phyloP scores from a whole-genome alignment of 2,329 filamentous ascomycete genomes.

The Cladosporium sp. region DNA sequence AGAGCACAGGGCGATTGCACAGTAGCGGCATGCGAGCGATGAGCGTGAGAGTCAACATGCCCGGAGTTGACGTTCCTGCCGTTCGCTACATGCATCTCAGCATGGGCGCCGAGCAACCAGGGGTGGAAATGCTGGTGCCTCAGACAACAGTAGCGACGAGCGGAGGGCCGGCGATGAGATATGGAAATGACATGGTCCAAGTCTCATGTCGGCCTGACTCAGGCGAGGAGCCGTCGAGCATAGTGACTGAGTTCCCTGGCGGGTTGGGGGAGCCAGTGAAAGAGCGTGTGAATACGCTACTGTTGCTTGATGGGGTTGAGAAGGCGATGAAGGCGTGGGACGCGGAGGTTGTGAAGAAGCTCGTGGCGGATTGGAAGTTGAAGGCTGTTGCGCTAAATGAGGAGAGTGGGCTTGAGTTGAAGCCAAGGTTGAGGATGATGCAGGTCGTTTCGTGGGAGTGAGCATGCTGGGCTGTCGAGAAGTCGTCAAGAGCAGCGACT shows the following conservation, averaged over 20 bases:
- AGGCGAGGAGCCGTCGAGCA: background rate
- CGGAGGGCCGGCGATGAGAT: background rate
- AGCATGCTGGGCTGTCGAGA: background rate
- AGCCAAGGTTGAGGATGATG: slow-evolving; percentile 8
- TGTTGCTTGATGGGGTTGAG: slow-evolving; percentile 3
- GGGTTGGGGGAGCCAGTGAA: background rate
- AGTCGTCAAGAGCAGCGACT: background rate
- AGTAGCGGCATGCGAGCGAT: background rate
- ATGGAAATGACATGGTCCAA: background rate
- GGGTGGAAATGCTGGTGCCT: background rate
- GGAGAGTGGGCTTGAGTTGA: background rate
- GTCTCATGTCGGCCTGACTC: background rate
- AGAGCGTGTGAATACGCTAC: background rate
- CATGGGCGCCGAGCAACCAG: background rate
- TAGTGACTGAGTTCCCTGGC: background rate
- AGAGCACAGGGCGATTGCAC: background rate
- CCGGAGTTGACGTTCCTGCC: background rate
- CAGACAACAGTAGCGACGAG: background rate
- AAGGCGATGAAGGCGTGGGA: slow-evolving; percentile 8
- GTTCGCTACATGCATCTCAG: background rate
- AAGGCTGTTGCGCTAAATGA: background rate
- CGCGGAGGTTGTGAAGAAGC: background rate
- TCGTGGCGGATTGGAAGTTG: background rate
- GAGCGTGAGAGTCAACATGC: background rate
- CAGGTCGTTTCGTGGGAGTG: background rate